Evolutionary conservation across 176 grass and related monocot species (phyloP).

Genomic region (Panicum miliaceum): DNA sequence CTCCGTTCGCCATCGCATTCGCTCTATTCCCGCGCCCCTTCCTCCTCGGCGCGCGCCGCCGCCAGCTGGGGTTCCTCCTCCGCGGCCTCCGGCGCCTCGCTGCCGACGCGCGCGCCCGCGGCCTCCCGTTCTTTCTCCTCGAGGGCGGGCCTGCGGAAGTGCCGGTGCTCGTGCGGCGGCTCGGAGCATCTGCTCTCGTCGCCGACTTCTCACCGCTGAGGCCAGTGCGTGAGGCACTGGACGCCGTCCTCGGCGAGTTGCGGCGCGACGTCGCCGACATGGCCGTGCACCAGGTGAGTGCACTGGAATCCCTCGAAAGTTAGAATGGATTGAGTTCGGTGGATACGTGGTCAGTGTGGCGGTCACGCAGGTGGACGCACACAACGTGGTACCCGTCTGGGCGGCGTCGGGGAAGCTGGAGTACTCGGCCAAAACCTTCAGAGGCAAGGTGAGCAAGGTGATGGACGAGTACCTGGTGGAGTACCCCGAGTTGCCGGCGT

Average conservation of each 20-base stretch:
- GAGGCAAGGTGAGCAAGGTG: conserved; percentile 68
- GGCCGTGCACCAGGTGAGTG: conserved; percentile 64
- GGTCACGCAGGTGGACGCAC: conserved; percentile 70
- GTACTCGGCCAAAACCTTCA: conserved; percentile 81
- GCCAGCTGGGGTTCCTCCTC: conserved; percentile 72
- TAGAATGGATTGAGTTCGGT: conserved; percentile 5
- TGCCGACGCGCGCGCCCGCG: conserved; percentile 26
- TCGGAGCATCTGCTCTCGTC: conserved; percentile 70
- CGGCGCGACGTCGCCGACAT: conserved; percentile 27
- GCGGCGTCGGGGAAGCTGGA: conserved; percentile 72
- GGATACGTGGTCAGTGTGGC: background rate
- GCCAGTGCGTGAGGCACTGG: conserved; percentile 58
- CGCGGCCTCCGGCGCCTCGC: conserved; percentile 63
- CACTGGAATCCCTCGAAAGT: background rate
- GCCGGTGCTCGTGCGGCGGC: conserved; percentile 56
- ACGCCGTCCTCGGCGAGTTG: conserved; percentile 53
- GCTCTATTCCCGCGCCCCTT: conserved; percentile 59
- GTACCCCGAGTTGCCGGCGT: conserved; percentile 51
- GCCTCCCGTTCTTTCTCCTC: conserved; percentile 77
- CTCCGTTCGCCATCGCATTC: conserved; percentile 76
- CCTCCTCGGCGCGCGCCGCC: conserved; percentile 63
- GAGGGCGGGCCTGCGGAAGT: conserved; percentile 53
- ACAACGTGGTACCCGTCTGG: conserved; percentile 90
- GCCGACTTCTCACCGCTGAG: conserved; percentile 85
- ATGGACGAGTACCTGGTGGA: conserved; percentile 78